phyloP scores from a whole-genome alignment of 2,329 filamentous ascomycete genomes.

The Pseudogymnoascus verrucosus region DNA sequence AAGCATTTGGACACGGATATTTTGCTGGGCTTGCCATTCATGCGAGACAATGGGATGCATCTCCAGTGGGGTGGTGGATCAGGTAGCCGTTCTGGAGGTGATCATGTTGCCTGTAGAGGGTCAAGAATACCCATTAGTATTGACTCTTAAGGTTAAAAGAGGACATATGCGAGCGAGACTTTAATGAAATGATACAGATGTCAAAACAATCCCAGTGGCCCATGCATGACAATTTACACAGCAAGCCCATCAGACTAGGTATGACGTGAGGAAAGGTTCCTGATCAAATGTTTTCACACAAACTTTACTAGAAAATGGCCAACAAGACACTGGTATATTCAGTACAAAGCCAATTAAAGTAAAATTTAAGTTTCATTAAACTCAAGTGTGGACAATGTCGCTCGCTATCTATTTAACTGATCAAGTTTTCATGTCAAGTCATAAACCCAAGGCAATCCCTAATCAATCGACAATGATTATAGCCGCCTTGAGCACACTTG shows the following conservation, averaged over 20 bases:
- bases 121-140: constrained; percentile 1
- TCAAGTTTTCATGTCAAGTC: not conserved
- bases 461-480: not conserved
- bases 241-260: not conserved
- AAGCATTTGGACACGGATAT: constrained; percentile 6
- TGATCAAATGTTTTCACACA: not conserved
- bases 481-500: not conserved
- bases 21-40: constrained; percentile 7
- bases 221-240: not conserved
- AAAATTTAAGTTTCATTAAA: not conserved
- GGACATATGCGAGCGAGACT: not conserved
- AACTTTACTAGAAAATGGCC: not conserved
- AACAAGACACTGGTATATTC: not conserved
- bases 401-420: not conserved
- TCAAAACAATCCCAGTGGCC: not conserved
- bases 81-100: not conserved
- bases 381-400: not conserved
- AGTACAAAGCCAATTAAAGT: not conserved
- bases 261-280: not conserved
- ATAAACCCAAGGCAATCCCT: not conserved
- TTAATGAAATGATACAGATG: not conserved
- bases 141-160: not conserved
- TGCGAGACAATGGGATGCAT: constrained; percentile 9
- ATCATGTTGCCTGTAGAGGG: not conserved
- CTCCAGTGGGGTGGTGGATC: constrained; percentile 7